A percentile compares a stretch with the other conserved stretches of the same genome.
These are phyloP conservation scores for Mucor indicus DNA, from an alignment of 371 early-diverging fungal genomes.

Conservation along the genomic window DNA sequence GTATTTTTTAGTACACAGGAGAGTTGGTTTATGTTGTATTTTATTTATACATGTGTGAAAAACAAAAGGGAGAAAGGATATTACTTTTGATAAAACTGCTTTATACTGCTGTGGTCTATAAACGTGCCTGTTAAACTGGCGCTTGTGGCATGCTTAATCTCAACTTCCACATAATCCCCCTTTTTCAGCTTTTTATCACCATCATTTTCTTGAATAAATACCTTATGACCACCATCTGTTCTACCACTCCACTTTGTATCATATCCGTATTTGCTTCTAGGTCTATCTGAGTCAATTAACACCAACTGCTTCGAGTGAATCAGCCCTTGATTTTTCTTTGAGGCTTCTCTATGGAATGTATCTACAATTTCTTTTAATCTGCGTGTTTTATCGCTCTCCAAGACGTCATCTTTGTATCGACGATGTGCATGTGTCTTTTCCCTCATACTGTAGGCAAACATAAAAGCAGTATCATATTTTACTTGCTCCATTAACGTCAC, in stretches of 20 bases:
- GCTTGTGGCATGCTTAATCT: constrained; percentile 29
- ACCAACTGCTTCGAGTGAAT: constrained; percentile 60
- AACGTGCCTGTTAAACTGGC: constrained; percentile 32
- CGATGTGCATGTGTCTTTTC: constrained; percentile 80
- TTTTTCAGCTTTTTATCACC: constrained; percentile 6
- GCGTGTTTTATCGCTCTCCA: constrained; percentile 54
- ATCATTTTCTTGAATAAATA: constrained; percentile 35
- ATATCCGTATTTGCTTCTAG: constrained; percentile 36
- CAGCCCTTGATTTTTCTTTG: constrained; percentile 47
- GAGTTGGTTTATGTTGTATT: too few relatives aligned
- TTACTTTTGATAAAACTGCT: too few relatives aligned
- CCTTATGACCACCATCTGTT: constrained; percentile 60
- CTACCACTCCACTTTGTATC: constrained; percentile 44
- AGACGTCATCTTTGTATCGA: constrained; percentile 65
- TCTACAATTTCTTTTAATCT: constrained; percentile 67
- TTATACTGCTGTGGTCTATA: constrained; percentile 14
- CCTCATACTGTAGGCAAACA: constrained; percentile 82
- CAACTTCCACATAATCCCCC: constrained; percentile 38
- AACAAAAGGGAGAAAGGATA: too few relatives aligned
- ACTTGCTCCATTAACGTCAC: constrained; percentile 66
- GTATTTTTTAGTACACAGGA: too few relatives aligned
- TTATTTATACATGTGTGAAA: too few relatives aligned
- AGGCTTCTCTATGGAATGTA: constrained; percentile 62
- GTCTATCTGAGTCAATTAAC: constrained; percentile 60
- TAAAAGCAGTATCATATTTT: constrained; percentile 74